Evolutionary conservation across 306 rosid genomes (phyloP).

Genomic region (Trifolium subterraneum): DNA sequence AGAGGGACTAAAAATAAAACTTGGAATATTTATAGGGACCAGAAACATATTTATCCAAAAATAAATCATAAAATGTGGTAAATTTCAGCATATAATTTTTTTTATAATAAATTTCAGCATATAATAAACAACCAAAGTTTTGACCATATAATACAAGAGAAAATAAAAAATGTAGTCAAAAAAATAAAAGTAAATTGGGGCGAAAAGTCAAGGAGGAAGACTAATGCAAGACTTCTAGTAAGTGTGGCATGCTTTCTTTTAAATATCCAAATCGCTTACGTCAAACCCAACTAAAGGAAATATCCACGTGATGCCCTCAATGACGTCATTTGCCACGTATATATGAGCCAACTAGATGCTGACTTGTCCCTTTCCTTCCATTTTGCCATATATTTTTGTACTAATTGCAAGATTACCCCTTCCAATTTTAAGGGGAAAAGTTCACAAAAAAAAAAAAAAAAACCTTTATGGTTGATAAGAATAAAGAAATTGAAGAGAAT

Average conservation of each 20-base stretch:
- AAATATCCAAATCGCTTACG: constrained; percentile 31
- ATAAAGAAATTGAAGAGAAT: too few species aligned
- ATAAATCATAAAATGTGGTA: too few species aligned
- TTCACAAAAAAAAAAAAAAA: too few species aligned
- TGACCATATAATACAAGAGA: too few species aligned
- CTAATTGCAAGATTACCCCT: neutral
- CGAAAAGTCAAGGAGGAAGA: constrained; percentile 34
- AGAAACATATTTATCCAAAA: too few species aligned
- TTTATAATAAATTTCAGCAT: too few species aligned
- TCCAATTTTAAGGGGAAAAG: neutral
- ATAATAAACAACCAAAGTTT: too few species aligned
- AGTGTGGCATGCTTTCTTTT: neutral
- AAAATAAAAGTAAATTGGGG: neutral
- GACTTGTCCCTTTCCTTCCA: neutral
- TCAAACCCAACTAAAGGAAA: constrained; percentile 20
- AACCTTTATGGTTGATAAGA: too few species aligned
- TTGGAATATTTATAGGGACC: too few species aligned
- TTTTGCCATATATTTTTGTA: neutral
- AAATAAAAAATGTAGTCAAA: neutral
- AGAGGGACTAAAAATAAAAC: too few species aligned
- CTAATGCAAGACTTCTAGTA: constrained; percentile 9
- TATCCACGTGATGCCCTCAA: constrained; percentile 1
- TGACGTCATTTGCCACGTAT: constrained; percentile 32
- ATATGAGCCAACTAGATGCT: neutral
- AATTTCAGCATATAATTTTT: too few species aligned